Base-by-base conservation (phyloP, 2,329 filamentous ascomycete species). In the Xylaria sp. region DNA sequence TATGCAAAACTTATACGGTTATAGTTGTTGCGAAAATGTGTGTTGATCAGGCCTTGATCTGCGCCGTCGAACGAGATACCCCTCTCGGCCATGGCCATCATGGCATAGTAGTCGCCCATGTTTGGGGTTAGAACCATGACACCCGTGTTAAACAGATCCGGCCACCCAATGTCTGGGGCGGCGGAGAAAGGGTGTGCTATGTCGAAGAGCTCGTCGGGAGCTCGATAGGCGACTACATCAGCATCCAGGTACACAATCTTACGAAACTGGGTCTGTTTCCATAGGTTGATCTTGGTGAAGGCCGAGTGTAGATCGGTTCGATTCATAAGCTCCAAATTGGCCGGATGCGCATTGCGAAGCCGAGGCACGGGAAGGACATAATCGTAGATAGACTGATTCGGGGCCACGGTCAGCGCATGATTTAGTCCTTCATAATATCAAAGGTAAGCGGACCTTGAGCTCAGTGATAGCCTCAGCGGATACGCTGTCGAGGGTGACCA, bases 101-200 rank as follows among this genome's bases (percentile, higher is more conserved):
- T 83, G 43, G 92, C 91, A 78, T 92, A 89, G 78, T 94, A 98
- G 69, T 96, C 94, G 60, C 89, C 90, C 84, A 94, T 82, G 77
- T 94, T 90, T 35, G 95, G 95, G 15, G 84, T 89, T 63, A 99
- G 78, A 37, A 93, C 92, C 92, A 99, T 96, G 70, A 99, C 88
- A 72, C 95, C 95, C n/a, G 91, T 93, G 79, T 99, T 99, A 87
- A 98, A 98, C 64, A 94, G 86, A 79, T 99, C 95, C 35, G 95
- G 95, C 95, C 95, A 99, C 70, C 95, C 95, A 71, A 98, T 93
- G 77, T 99, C 95, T 33, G 95, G 94, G 11, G 92, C 93, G 2
- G 95, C 88, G 42, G 87, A 84, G 74, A 89, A 89, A 57, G 82
- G 73, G 50, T 86, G 79, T 4, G 80, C 72, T 23, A 88, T 75